Conservation (phyloP, 139 green algal species). For the Chlamydomonas sphaeroides region DNA sequence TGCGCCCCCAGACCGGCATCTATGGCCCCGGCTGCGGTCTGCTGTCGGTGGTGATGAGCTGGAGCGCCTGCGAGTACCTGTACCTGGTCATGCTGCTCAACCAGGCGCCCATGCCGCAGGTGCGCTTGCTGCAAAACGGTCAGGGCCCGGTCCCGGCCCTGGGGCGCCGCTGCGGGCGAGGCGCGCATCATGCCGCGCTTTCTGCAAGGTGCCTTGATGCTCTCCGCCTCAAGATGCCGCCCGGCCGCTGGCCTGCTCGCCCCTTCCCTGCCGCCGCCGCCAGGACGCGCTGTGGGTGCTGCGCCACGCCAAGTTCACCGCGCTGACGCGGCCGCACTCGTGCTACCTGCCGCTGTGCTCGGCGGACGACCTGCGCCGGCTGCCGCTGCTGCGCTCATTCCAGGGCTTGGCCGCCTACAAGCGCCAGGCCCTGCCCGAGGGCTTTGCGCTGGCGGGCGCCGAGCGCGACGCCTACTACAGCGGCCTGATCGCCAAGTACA, state of each 20-base stretch:
- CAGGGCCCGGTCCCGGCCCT: too few species aligned
- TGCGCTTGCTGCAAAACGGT: too few species aligned
- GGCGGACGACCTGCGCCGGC: conserved; percentile 61
- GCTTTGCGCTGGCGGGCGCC: conserved; percentile 47
- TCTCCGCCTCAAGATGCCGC: too few species aligned
- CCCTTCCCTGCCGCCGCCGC: background rate
- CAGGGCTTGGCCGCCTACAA: conserved; percentile 66
- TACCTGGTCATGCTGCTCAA: conserved; percentile 82
- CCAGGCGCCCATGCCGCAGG: conserved; percentile 63
- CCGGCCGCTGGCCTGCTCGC: too few species aligned
- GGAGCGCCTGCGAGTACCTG: conserved; percentile 86
- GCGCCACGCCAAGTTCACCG: conserved; percentile 64
- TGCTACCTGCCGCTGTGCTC: conserved; percentile 77
- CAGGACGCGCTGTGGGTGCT: conserved; percentile 82
- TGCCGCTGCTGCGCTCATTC: conserved; percentile 81
- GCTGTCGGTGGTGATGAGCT: conserved; percentile 70
- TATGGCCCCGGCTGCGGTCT: conserved; percentile 58
- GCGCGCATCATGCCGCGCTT: too few species aligned
- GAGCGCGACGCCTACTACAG: conserved; percentile 72
- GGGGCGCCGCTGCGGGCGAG: too few species aligned
- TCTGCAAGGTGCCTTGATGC: too few species aligned
- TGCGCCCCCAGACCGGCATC: conserved; percentile 17
- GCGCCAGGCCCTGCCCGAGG: conserved; percentile 45
- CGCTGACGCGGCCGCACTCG: conserved; percentile 51
- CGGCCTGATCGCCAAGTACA: conserved; percentile 77